A percentile compares a stretch with the other conserved stretches of the same genome.
Conservation (phyloP, 768 basidiomycete genomes). For the Auriculariales sp. region DNA sequence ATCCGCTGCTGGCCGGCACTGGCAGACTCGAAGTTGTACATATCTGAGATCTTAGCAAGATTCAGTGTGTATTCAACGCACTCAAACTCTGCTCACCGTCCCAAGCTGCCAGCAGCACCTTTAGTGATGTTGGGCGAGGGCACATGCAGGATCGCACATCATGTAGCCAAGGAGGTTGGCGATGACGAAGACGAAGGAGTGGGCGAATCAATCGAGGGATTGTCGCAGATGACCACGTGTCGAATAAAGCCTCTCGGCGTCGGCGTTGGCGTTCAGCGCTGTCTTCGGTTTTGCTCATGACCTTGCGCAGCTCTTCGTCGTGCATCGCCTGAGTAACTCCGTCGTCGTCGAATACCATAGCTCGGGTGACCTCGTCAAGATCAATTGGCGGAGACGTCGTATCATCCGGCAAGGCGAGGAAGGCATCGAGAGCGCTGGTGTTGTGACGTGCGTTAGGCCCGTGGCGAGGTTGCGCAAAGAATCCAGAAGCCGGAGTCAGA, state of each 20-base stretch:
- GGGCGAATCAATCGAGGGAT: not conserved
- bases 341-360: too few relatives aligned
- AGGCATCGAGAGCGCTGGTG: too few relatives aligned
- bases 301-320: too few relatives aligned
- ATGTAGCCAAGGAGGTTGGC: not conserved
- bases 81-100: not conserved
- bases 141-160: not conserved
- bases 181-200: not conserved
- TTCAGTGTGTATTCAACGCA: not conserved
- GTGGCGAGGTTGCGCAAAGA: too few relatives aligned
- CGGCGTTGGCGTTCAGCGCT: not conserved
- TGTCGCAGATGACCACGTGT: not conserved
- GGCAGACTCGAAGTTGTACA: not conserved
- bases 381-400: too few relatives aligned
- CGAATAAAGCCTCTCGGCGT: not conserved
- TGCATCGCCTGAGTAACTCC: too few relatives aligned
- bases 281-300: too few relatives aligned
- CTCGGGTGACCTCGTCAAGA: too few relatives aligned
- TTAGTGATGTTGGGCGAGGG: not conserved
- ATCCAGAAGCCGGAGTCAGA: too few relatives aligned
- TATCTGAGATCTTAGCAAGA: not conserved
- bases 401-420: too few relatives aligned
- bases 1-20: not conserved
- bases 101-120: not conserved
- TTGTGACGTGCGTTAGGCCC: too few relatives aligned